These are phyloP conservation scores for Didymella segeticola DNA, from an alignment of 2,329 filamentous ascomycete species.

Conservation along the genomic window DNA sequence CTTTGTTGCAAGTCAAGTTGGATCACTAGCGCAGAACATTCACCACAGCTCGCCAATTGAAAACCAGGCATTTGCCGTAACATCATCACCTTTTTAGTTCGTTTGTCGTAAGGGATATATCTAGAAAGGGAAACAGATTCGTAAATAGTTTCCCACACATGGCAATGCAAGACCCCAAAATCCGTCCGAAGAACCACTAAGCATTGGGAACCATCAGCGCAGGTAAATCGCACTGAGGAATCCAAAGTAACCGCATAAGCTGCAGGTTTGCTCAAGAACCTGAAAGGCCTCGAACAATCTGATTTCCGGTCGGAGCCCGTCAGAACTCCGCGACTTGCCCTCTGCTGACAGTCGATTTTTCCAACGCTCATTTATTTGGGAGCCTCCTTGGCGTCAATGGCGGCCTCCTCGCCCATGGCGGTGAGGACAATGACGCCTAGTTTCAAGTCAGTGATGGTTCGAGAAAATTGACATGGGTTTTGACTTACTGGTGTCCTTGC, in stretches of 20 bases:
- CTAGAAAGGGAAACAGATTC: conserved; percentile 42
- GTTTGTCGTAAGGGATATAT: conserved; percentile 47
- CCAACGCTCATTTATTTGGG: conserved; percentile 56
- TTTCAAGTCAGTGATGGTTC: conserved; percentile 23
- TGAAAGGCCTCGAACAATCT: conserved; percentile 29
- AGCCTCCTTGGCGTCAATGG: conserved; percentile 94
- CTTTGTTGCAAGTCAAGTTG: conserved; percentile 21
- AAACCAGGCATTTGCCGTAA: conserved; percentile 32
- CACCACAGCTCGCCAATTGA: conserved; percentile 32
- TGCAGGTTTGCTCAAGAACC: conserved; percentile 31
- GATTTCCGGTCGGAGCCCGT: conserved; percentile 33
- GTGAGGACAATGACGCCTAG: conserved; percentile 89
- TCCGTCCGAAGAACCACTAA: conserved; percentile 47
- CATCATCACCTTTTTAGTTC: conserved; percentile 46
- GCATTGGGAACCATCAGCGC: conserved; percentile 42
- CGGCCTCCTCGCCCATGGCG: conserved; percentile 94
- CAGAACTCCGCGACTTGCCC: conserved; percentile 37
- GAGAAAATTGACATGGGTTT: not conserved
- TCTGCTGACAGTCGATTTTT: conserved; percentile 35
- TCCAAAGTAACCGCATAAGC: conserved; percentile 38
- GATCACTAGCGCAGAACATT: conserved; percentile 36
- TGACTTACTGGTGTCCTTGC: conserved; percentile 90
- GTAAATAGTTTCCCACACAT: conserved; percentile 46
- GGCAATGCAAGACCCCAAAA: conserved; percentile 50
- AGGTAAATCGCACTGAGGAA: conserved; percentile 39